A percentile compares a stretch with the other conserved stretches of the same genome.
These are phyloP conservation scores for Pichia sp. DNA, from an alignment of 1,139 yeast genomes.

Conservation along the genomic window DNA sequence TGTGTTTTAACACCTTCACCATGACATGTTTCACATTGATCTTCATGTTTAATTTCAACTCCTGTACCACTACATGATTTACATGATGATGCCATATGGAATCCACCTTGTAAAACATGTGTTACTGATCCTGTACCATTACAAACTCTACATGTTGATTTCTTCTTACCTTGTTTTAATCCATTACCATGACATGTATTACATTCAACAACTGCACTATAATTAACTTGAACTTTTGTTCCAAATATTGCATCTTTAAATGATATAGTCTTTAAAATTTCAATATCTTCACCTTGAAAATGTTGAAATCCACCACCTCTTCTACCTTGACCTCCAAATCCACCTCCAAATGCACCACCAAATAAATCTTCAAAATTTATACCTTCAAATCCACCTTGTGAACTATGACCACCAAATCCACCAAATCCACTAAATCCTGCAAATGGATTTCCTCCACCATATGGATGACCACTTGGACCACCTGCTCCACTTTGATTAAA, in stretches of 20 bases:
- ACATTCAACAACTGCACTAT: conserved; percentile 74
- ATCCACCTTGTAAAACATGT: conserved; percentile 83
- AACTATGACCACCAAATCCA: conserved; percentile 23
- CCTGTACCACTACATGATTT: conserved; percentile 85
- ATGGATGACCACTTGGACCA: conserved; percentile 35
- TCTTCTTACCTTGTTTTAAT: conserved; percentile 66
- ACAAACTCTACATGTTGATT: conserved; percentile 77
- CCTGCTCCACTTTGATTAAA: conserved; percentile 45
- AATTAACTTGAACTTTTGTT: conserved; percentile 56
- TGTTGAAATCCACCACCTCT: conserved; percentile 49
- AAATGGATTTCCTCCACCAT: conserved; percentile 41
- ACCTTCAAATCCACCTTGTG: conserved; percentile 28
- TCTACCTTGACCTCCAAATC: conserved; percentile 25
- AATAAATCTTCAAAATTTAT: conserved; percentile 84
- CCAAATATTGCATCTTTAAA: conserved; percentile 91
- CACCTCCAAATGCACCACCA: conserved; percentile 35
- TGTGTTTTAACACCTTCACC: conserved; percentile 81
- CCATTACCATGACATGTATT: conserved; percentile 80
- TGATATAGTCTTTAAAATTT: conserved; percentile 63
- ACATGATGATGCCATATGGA: conserved; percentile 96
- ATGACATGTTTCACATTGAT: conserved; percentile 74
- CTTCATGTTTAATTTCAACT: conserved; percentile 59
- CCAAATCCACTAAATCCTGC: conserved; percentile 29
- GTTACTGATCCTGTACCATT: conserved; percentile 91
- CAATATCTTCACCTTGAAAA: conserved; percentile 85